These are phyloP conservation scores for Eimeria brunetti DNA, from an alignment of 169 alveolate genomes.

Conservation along the genomic window DNA sequence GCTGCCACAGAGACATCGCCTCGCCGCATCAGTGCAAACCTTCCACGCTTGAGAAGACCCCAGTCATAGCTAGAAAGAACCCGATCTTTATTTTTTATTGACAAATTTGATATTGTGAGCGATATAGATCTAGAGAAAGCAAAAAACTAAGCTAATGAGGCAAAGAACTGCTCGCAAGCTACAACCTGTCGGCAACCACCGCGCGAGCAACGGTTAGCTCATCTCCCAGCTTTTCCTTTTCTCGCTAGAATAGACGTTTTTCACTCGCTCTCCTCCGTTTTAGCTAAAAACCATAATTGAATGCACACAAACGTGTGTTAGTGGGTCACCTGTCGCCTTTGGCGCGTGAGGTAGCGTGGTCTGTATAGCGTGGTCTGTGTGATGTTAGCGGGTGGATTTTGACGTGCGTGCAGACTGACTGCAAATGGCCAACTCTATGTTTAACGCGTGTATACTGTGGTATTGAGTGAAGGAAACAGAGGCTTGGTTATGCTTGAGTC, in stretches of 20 bases:
- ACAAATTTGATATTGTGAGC: background rate
- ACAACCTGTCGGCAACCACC: slow-evolving; percentile 19
- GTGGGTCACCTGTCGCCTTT: background rate
- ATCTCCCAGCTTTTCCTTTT: background rate
- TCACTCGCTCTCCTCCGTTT: background rate
- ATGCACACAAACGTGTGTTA: background rate
- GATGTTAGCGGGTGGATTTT: background rate
- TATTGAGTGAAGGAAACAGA: background rate
- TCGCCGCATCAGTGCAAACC: slow-evolving; percentile 46
- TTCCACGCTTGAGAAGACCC: background rate
- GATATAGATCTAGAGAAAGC: background rate
- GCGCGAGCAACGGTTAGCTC: slow-evolving; percentile 43
- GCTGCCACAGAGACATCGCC: slow-evolving; percentile 69
- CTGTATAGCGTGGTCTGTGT: background rate
- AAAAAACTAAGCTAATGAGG: background rate
- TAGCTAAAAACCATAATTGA: background rate
- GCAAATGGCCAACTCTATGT: background rate
- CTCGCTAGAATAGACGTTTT: background rate
- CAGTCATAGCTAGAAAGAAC: background rate
- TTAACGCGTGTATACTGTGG: background rate
- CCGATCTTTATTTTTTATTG: background rate
- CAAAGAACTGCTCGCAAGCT: background rate
- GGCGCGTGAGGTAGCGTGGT: background rate
- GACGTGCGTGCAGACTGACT: background rate
- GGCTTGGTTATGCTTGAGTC: background rate